These are phyloP conservation scores for Phytophthora citrophthora DNA, from an alignment of 352 stramenopile species.

Conservation along the genomic window DNA sequence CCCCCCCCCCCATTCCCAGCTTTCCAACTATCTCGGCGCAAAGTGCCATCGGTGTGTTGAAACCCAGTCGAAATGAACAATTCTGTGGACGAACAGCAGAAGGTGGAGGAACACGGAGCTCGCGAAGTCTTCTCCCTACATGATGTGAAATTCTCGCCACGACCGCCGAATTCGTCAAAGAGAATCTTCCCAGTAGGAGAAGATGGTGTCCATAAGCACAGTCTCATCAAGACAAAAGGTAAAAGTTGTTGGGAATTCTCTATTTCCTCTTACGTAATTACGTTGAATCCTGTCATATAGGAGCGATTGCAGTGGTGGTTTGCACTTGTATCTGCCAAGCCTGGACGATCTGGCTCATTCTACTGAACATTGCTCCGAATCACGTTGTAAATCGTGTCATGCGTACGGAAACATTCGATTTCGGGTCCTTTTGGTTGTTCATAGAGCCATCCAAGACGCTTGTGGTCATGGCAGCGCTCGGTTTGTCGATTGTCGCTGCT, in stretches of 20 bases:
- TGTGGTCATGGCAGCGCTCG: not conserved
- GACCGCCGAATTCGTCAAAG: not conserved
- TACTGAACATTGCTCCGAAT: conserved; percentile 26
- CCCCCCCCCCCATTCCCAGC: too few species aligned
- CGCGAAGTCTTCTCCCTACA: not conserved
- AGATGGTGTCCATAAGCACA: not conserved
- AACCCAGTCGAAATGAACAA: not conserved
- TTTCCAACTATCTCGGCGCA: not conserved
- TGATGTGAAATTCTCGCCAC: not conserved
- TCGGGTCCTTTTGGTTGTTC: conserved; percentile 34
- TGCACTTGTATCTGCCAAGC: not conserved
- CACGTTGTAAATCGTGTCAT: conserved; percentile 28
- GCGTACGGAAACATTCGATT: conserved; percentile 24
- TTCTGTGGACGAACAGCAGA: not conserved
- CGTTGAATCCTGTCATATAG: not conserved
- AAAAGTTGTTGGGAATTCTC: not conserved
- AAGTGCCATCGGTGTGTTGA: not conserved
- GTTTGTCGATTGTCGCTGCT: conserved; percentile 13
- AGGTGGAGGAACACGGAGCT: not conserved
- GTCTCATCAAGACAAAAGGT: not conserved
- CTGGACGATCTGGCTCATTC: conserved; percentile 32
- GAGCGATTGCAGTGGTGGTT: not conserved
- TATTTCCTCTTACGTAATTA: too few species aligned
- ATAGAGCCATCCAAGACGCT: conserved; percentile 8
- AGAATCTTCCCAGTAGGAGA: not conserved